Evolutionary conservation across 2,329 filamentous ascomycete species (phyloP), one percentile per base, ranked within the genome.

Genomic region (Fusarium scirpi): DNA sequence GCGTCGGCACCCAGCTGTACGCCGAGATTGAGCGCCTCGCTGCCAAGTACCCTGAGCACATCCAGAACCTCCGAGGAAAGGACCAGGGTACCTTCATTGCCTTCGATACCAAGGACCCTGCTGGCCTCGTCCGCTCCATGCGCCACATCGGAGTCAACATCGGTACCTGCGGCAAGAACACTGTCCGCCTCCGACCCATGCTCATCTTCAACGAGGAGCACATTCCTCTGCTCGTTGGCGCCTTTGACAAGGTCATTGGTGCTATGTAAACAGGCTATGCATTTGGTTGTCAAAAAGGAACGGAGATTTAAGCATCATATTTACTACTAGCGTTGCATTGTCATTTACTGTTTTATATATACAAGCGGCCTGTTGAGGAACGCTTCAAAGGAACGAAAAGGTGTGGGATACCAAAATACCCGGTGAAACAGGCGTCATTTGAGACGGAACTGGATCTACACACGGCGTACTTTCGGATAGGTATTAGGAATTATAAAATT

Each of bases 31-130:
- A 89, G 78, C 81, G 82, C 58, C 83, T 95, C 34, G 84, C 87
- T 6, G 79, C 87, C 78, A 85, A 88, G 78, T 94, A 91, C 78
- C 92, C 92, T 10, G 82, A 85, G 18, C 86, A 93, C 74, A 87
- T 95, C 74, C 81, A 87, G 80, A 94, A 94, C 81, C 84, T 95
- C 56, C 87, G 92, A 75, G 92, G 92, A 38, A 91, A 94, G 83
- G 90, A 90, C 40, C 90, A 92, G 79, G 92, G 82, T 61, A 94
- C 92, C 6, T 95, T 93, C 81, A 91, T 95, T 76, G 92, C 92
- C 29, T 95, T 92, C 83, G 92, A 95, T 76, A 91, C 87, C 54
- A 90, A 89, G 65, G 83, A 90, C 70, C 83, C 92, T 45, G 91
- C 92, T 69, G 86, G 88, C 72, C 88, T 95, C 75, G 80, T 94